Conservation (phyloP, 2,329 filamentous ascomycete species). For the Curvularia verruculosa region DNA sequence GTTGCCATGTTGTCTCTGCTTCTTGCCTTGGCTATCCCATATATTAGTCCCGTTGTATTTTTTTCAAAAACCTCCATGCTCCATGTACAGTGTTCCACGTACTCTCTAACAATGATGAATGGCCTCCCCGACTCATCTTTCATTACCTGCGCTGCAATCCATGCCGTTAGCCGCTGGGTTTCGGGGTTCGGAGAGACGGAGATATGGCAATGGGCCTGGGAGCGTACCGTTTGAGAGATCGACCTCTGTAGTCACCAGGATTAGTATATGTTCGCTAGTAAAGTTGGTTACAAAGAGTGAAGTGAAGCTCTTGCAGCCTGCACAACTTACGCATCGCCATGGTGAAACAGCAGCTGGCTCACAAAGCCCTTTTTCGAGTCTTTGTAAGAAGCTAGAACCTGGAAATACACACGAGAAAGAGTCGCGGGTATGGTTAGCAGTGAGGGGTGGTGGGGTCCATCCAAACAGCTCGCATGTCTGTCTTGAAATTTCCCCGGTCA, state of each 20-base stretch:
- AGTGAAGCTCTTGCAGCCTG: conserved; percentile 21
- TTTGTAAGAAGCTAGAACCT: conserved; percentile 5
- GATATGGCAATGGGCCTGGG: conserved; percentile 7
- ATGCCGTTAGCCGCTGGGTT: conserved; percentile 31
- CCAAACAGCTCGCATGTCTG: conserved; percentile 25
- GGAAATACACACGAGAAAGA: conserved; percentile 5
- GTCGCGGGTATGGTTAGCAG: conserved; percentile 18
- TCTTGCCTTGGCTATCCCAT: conserved; percentile 81
- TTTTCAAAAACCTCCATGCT: not conserved
- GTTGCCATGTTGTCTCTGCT: conserved; percentile 95
- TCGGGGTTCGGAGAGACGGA: conserved; percentile 8
- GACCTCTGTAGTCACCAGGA: conserved; percentile 64
- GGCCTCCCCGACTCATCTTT: conserved; percentile 97
- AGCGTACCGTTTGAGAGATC: conserved; percentile 80
- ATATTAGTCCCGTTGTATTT: conserved; percentile 33
- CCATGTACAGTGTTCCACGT: conserved; percentile 50
- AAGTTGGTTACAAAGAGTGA: conserved; percentile 8
- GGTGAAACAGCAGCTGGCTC: conserved; percentile 24
- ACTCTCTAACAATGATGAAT: conserved; percentile 99
- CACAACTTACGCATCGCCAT: conserved; percentile 51
- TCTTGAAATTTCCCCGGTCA: conserved; percentile 37
- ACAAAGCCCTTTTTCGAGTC: conserved; percentile 9
- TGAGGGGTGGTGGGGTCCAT: conserved; percentile 38
- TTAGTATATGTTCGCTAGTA: conserved; percentile 24
- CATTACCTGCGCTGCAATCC: conserved; percentile 69